Evolutionary conservation across 495 filamentous ascomycete species (phyloP).

Genomic region (Ramalina intermedia): DNA sequence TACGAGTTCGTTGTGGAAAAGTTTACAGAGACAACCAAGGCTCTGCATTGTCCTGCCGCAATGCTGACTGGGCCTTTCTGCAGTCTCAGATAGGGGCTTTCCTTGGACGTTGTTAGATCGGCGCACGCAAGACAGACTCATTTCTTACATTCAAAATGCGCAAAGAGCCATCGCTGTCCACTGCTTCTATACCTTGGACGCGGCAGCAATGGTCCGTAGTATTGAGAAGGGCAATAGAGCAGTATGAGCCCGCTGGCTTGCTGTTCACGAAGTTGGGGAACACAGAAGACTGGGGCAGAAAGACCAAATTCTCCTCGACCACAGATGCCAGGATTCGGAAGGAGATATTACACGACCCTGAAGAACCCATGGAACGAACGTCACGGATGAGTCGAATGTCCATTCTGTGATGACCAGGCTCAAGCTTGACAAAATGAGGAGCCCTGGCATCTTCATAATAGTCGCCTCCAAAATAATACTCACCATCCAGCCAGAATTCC

Average conservation of each 20-base stretch:
- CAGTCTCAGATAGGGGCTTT: not conserved
- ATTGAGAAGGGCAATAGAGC: constrained; percentile 36
- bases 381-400: constrained; percentile 41
- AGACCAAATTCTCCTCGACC: constrained; percentile 18
- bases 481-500: constrained; percentile 37
- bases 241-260: constrained; percentile 28
- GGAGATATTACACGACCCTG: constrained; percentile 26
- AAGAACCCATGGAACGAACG: constrained; percentile 36
- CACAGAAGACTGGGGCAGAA: constrained; percentile 23
- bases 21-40: not conserved
- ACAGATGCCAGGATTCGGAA: constrained; percentile 22
- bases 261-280: constrained; percentile 35
- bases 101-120: too few relatives aligned
- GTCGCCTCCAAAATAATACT: constrained; percentile 41
- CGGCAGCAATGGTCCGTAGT: constrained; percentile 9
- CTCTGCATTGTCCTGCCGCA: not conserved
- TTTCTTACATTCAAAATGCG: too few relatives aligned
- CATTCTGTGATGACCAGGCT: constrained; percentile 33
- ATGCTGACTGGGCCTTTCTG: constrained; percentile 2
- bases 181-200: too few relatives aligned
- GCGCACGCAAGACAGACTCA: too few relatives aligned
- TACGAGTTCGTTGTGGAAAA: not conserved
- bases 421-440: constrained; percentile 33
- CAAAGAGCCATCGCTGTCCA: too few relatives aligned
- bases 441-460: constrained; percentile 36